Base-by-base conservation (phyloP, 495 filamentous ascomycete genomes). In the Evernia prunastri region DNA sequence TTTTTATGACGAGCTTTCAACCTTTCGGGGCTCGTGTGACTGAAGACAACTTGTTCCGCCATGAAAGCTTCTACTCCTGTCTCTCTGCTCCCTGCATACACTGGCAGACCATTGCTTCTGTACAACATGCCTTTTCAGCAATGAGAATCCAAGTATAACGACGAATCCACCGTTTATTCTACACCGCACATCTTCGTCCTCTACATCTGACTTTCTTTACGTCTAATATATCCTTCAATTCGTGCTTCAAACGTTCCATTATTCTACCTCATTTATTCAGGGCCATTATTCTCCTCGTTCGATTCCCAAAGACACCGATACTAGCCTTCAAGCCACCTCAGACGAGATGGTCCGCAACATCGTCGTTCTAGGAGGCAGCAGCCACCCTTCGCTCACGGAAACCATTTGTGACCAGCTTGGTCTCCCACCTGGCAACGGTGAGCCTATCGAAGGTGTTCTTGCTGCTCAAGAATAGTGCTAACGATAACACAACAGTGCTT, bases 361-460 rank as follows among this genome's bases (percentile, higher is more conserved):
- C 65, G 91, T 96, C 69, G 83, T 98, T 67, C 88, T 98, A 63
- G 90, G 92, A 45, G 94, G 94, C 60, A 91, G 86, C 74, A 96
- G 91, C 73, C 95, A 98, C 77, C 92, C 92, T 9, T 80, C 87
- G 70, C 85, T 98, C 70, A 89, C 89, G 63, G 83, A 92, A 67
- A 88, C 80, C 63, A 89, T 98, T 71, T 96, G 90, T 82, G 84
- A 86, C 59, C 86, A 88, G 65, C 86, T 98, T 51, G 92, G 91
- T 63, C 85, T 98, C 61, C 89, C 92, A 3, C 82, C 85, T 4
- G 89, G 90, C 60, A 36, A 56, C 33, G 60, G 51, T 54, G 8
- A 54, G 27, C 51, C 0, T 0, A 33, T 33, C 23, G 13, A 33
- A 20, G 4, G 6, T 8, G 49, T 54, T 11, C 36, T 54, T 9